These are phyloP conservation scores for Cucurbita pepo DNA, from an alignment of 306 rosid species.

Conservation along the genomic window DNA sequence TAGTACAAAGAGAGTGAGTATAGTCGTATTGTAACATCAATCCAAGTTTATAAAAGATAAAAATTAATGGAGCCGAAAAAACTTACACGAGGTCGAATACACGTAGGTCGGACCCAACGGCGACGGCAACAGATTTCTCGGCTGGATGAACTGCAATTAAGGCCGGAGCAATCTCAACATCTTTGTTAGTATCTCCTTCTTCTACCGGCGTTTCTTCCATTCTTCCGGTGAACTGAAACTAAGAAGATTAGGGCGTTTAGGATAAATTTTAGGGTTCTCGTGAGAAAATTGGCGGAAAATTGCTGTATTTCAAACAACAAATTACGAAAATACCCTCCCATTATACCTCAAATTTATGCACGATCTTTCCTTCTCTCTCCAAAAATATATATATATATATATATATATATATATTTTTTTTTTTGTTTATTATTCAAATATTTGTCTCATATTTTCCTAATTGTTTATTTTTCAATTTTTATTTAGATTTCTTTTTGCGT, in stretches of 20 bases:
- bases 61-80: not conserved
- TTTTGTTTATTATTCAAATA: too few species aligned
- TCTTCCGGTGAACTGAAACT: not conserved
- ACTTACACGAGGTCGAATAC: conserved; percentile 62
- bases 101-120: conserved; percentile 76
- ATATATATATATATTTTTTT: too few species aligned
- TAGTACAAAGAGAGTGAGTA: not conserved
- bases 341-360: not conserved
- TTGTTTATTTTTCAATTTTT: too few species aligned
- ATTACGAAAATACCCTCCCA: not conserved
- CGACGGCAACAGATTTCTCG: conserved; percentile 41
- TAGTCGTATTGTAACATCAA: not conserved
- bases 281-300: not conserved
- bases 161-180: conserved; percentile 67
- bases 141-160: conserved; percentile 61
- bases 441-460: too few species aligned
- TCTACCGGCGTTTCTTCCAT: conserved; percentile 29
- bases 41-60: not conserved
- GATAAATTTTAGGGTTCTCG: not conserved
- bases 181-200: conserved; percentile 39
- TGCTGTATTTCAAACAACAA: not conserved
- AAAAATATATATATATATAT: too few species aligned
- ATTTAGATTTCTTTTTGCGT: too few species aligned
- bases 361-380: too few species aligned
- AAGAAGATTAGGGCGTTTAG: not conserved